Percentiles rank a stretch among this genome's conserved stretches.
phyloP scores from a whole-genome alignment of 768 basidiomycete species.

The Paxillus ammoniavirescens region DNA sequence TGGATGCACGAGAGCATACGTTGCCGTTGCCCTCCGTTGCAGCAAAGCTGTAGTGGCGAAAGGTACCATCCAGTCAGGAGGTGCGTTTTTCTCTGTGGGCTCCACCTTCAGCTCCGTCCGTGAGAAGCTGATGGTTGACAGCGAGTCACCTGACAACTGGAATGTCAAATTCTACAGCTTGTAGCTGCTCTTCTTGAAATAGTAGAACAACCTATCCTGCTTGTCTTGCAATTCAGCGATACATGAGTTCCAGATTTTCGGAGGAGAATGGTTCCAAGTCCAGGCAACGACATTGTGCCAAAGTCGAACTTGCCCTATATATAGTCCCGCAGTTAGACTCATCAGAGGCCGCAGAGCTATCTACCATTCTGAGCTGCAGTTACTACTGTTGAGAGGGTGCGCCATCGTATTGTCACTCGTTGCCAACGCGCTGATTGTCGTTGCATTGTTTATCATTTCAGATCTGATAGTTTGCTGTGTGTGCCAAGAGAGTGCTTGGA shows the following conservation, averaged over 20 bases:
- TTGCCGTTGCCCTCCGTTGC: not conserved
- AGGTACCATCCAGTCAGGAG: too few species aligned
- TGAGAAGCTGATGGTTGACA: too few species aligned
- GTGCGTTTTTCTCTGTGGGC: too few species aligned
- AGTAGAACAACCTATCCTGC: not conserved
- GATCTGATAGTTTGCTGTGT: not conserved
- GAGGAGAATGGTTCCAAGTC: conserved; percentile 1
- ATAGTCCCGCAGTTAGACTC: too few species aligned
- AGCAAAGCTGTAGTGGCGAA: conserved; percentile 14
- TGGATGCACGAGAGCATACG: conserved; percentile 15
- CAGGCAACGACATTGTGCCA: conserved; percentile 7
- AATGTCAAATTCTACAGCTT: not conserved
- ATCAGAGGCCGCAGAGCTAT: not conserved
- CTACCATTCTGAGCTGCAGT: not conserved
- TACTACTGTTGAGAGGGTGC: conserved; percentile 21
- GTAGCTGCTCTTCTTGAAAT: not conserved
- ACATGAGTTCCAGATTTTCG: not conserved
- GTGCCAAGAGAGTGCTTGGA: too few species aligned
- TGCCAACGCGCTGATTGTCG: not conserved
- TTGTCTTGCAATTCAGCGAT: not conserved
- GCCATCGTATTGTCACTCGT: conserved; percentile 1
- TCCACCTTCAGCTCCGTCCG: too few species aligned
- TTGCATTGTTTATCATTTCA: not conserved
- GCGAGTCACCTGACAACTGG: too few species aligned
- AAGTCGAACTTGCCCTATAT: not conserved